Evolutionary conservation across 2,329 filamentous ascomycete species (phyloP).

Genomic region (Aureobasidium sp.): DNA sequence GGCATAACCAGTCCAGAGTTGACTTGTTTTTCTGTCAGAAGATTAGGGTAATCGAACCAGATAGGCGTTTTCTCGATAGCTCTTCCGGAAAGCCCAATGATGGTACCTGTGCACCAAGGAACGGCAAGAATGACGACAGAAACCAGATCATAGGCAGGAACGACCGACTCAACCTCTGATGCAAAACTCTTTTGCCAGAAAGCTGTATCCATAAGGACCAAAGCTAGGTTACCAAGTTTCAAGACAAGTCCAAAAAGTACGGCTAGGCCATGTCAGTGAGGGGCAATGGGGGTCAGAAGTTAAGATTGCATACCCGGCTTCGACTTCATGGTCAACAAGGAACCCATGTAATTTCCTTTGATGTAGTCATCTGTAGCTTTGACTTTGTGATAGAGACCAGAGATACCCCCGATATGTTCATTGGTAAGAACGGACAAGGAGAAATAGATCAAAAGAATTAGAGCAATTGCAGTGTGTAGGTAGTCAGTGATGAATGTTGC

Average conservation of each 20-base stretch:
- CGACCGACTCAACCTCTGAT: conserved; percentile 37
- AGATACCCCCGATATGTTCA: conserved; percentile 33
- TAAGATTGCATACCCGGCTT: conserved; percentile 26
- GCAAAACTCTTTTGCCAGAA: conserved; percentile 48
- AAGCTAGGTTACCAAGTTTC: conserved; percentile 41
- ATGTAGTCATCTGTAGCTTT: conserved; percentile 35
- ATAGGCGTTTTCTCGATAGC: conserved; percentile 39
- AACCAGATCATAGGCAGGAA: conserved; percentile 39
- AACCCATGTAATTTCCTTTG: conserved; percentile 38
- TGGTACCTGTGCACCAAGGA: conserved; percentile 39
- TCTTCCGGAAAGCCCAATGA: conserved; percentile 37
- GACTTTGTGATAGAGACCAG: conserved; percentile 39
- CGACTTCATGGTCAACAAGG: conserved; percentile 41
- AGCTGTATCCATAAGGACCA: conserved; percentile 44
- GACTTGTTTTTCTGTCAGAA: conserved; percentile 33
- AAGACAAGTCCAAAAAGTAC: conserved; percentile 37
- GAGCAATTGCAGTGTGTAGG: conserved; percentile 38
- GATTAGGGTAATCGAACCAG: conserved; percentile 36
- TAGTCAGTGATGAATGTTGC: conserved; percentile 43
- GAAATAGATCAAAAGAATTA: conserved; percentile 41
- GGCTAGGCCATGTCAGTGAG: conserved; percentile 10
- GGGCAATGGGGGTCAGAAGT: background rate
- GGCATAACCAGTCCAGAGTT: conserved; percentile 41
- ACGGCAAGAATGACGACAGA: conserved; percentile 38
- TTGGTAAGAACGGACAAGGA: conserved; percentile 37